Evolutionary conservation across 352 stramenopile species (phyloP), one percentile per base, ranked within the genome.

Genomic region (Chrysophaeum taylorii): DNA sequence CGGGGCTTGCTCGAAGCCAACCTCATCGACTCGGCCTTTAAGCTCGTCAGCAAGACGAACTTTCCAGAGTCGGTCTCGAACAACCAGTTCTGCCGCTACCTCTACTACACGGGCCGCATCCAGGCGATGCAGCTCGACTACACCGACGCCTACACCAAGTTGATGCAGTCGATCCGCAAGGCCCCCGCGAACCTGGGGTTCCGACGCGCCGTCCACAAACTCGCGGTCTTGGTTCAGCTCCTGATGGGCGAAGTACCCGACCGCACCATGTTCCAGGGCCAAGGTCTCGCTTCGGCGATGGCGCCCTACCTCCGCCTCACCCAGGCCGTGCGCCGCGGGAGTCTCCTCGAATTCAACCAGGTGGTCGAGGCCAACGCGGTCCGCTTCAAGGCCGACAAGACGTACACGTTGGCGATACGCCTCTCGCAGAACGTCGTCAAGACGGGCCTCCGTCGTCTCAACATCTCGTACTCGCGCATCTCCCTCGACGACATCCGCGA

Each of bases 371-470:
- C 90, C 68, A 84, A 97, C 73, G 83, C 82, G 4, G 73, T 78
- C n/a, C 78, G 84, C 0, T 96, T 98, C 71, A 85, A 90, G 75
- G 74, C 81, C 43, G 95, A 99, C 81, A 86, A 93, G 64, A 98
- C 90, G 37, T 95, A 94, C 79, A 96, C 90, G 53, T 80, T 99
- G 12, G 97, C 98, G 71, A 87, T 94, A 70, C 83, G 95, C 31
- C 82, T 99, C 77, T 89, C 91, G 35, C 94, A 98, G 80, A 96
- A 96, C 74, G 95, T 99, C 27, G 96, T 99, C 75, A 98, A 98
- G 86, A 97, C 93, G 0, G 95, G 94, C 70, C 85, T 72, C 41
- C 48, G 68, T 23, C 25, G 45, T 1, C 15, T 94, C 84, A 87
- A 87, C 27, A 89, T 91, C 63, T 78, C 80, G 42, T 93, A 81